phyloP scores from a whole-genome alignment of 345 rosid genomes.

The Rhodamnia rubescens region DNA sequence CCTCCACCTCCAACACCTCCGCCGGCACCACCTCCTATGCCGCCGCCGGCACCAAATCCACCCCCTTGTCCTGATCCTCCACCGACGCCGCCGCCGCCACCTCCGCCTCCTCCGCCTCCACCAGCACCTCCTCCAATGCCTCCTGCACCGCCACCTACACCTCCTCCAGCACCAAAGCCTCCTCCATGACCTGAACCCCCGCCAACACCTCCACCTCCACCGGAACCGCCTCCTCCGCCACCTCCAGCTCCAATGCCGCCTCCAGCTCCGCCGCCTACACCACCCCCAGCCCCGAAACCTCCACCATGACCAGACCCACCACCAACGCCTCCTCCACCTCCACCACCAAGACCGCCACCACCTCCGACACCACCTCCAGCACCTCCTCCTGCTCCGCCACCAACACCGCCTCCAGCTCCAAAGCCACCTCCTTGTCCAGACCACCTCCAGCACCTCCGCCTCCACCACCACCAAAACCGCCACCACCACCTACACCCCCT shows the following conservation, averaged over 20 bases:
- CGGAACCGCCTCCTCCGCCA: slow-evolving; percentile 24
- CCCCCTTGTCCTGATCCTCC: slow-evolving; percentile 36
- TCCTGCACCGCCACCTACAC: slow-evolving; percentile 34
- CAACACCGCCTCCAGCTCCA: slow-evolving; percentile 23
- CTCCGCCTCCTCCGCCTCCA: slow-evolving; percentile 24
- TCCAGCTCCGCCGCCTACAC: slow-evolving; percentile 30
- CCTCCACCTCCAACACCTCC: slow-evolving; percentile 41
- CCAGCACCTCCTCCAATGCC: slow-evolving; percentile 33
- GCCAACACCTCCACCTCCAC: slow-evolving; percentile 22
- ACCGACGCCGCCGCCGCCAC: slow-evolving; percentile 17
- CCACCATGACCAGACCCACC: slow-evolving; percentile 39
- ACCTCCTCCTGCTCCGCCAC: slow-evolving; percentile 27
- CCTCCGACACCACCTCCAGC: slow-evolving; percentile 29
- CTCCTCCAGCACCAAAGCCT: slow-evolving; percentile 28
- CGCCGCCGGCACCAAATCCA: slow-evolving; percentile 18
- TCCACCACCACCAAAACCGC: slow-evolving; percentile 31
- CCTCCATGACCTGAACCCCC: slow-evolving; percentile 38
- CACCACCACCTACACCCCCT: slow-evolving; percentile 29
- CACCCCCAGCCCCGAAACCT: slow-evolving; percentile 26
- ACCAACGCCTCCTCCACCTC: slow-evolving; percentile 28
- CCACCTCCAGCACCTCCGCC: slow-evolving; percentile 33
- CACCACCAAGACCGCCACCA: slow-evolving; percentile 18
- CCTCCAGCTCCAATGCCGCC: slow-evolving; percentile 31
- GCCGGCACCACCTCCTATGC: slow-evolving; percentile 26
- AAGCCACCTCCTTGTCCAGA: slow-evolving; percentile 24